Conservation (phyloP, 148 eudicot species). For the Suaeda aralocaspica region DNA sequence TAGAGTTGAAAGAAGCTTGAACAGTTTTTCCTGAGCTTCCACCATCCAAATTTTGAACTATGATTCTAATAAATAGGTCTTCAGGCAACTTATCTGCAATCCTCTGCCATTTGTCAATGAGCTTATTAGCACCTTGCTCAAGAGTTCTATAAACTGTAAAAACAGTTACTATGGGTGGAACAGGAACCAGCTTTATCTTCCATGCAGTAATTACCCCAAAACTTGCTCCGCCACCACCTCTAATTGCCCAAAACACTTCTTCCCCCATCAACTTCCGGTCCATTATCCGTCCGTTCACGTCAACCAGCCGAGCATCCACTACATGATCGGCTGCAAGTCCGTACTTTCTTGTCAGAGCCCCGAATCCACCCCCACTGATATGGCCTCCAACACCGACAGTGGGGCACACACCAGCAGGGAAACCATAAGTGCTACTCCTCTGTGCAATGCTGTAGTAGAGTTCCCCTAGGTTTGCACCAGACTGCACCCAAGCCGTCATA, state of each 20-base stretch:
- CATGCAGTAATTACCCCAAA: conserved; percentile 41
- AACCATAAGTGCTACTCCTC: conserved; percentile 26
- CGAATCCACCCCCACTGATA: conserved; percentile 45
- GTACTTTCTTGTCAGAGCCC: conserved; percentile 36
- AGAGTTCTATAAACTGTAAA: conserved; percentile 29
- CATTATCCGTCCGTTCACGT: conserved; percentile 30
- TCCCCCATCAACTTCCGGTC: conserved; percentile 40
- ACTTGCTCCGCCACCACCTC: conserved; percentile 52
- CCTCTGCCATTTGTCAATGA: conserved; percentile 39
- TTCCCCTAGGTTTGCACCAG: conserved; percentile 44
- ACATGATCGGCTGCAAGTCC: conserved; percentile 36
- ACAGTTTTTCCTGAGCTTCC: conserved; percentile 22
- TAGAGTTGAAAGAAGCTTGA: conserved; percentile 27
- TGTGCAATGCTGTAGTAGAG: conserved; percentile 31
- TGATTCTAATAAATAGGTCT: conserved; percentile 35
- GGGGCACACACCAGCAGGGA: conserved; percentile 41
- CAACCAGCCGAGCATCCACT: conserved; percentile 37
- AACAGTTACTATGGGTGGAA: conserved; percentile 35
- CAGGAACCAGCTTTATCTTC: conserved; percentile 35
- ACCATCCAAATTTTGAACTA: conserved; percentile 22
- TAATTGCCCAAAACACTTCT: conserved; percentile 34
- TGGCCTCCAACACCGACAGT: conserved; percentile 48
- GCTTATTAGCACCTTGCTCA: conserved; percentile 26
- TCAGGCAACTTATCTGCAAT: conserved; percentile 31
- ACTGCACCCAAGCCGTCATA: conserved; percentile 41